Conservation (phyloP, 202 grass and related monocot species). For the Sporobolus alterniflorus region DNA sequence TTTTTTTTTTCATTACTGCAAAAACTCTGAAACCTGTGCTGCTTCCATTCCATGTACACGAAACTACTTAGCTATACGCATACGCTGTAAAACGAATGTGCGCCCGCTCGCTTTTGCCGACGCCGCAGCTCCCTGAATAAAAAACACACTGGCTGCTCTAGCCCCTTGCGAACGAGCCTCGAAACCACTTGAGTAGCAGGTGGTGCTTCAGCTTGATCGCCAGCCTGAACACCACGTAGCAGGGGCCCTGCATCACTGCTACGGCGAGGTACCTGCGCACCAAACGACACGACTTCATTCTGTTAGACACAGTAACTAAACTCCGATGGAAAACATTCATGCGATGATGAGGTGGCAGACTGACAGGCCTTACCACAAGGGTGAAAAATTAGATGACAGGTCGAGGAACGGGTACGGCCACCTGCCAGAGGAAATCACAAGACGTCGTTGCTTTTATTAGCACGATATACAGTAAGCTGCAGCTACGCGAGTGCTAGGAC, state of each 20-base stretch:
- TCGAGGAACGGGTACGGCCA: conserved; percentile 99
- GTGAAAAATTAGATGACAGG: conserved; percentile 56
- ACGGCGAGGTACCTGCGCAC: conserved; percentile 57
- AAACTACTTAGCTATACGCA: too few species aligned
- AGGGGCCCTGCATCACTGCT: conserved; percentile 65
- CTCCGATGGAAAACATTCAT: too few species aligned
- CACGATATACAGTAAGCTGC: too few species aligned
- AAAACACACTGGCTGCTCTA: not conserved
- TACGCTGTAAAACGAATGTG: too few species aligned
- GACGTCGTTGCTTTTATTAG: too few species aligned
- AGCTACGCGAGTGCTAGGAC: not conserved
- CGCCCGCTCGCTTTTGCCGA: too few species aligned
- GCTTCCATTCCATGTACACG: too few species aligned
- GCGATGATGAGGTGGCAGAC: not conserved
- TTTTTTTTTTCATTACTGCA: too few species aligned
- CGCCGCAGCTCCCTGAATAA: too few species aligned
- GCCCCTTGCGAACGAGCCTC: not conserved
- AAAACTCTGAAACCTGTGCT: too few species aligned
- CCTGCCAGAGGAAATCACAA: conserved; percentile 41
- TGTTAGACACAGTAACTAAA: too few species aligned
- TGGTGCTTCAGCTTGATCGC: conserved; percentile 67
- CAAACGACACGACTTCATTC: too few species aligned
- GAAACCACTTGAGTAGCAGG: conserved; percentile 64
- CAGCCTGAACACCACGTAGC: conserved; percentile 67
- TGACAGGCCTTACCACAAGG: conserved; percentile 65